Conservation (phyloP, 192 early-diverging fungal genomes). For the Endogone sp. region DNA sequence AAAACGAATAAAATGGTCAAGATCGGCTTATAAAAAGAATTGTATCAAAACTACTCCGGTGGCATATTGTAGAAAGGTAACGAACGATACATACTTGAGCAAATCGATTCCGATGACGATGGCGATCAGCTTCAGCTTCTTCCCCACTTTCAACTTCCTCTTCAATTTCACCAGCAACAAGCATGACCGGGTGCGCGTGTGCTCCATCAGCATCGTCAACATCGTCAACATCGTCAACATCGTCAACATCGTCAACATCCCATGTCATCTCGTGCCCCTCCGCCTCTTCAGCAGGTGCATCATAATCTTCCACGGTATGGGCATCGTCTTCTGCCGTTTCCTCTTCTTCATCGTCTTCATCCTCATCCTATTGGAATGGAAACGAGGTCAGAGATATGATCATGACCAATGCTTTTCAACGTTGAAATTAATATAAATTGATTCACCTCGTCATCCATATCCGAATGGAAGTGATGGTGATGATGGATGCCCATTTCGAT, state of each 20-base stretch:
- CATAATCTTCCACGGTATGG: conserved; percentile 34
- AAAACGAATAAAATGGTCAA: too few species aligned
- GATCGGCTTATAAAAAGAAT: too few species aligned
- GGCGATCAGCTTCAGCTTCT: conserved; percentile 20
- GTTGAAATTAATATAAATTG: background rate
- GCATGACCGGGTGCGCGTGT: too few species aligned
- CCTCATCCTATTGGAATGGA: conserved; percentile 15
- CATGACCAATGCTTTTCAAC: too few species aligned
- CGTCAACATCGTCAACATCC: conserved; percentile 48
- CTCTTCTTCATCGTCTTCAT: conserved; percentile 46
- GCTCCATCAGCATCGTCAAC: too few species aligned
- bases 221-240: conserved; percentile 44
- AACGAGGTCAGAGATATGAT: too few species aligned
- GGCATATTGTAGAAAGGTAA: too few species aligned
- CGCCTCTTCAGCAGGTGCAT: conserved; percentile 51
- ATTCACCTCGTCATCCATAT: conserved; percentile 50
- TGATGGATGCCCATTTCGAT: conserved; percentile 50
- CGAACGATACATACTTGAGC: too few species aligned
- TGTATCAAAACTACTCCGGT: too few species aligned
- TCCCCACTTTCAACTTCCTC: conserved; percentile 5
- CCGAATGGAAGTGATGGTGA: conserved; percentile 37
- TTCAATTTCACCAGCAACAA: conserved; percentile 10
- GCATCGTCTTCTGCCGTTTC: conserved; percentile 40
- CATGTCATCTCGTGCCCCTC: conserved; percentile 59
- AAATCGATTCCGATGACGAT: too few species aligned